These are phyloP conservation scores for Hyphodiscus sp. DNA, from an alignment of 2,329 filamentous ascomycete species.

Conservation along the genomic window DNA sequence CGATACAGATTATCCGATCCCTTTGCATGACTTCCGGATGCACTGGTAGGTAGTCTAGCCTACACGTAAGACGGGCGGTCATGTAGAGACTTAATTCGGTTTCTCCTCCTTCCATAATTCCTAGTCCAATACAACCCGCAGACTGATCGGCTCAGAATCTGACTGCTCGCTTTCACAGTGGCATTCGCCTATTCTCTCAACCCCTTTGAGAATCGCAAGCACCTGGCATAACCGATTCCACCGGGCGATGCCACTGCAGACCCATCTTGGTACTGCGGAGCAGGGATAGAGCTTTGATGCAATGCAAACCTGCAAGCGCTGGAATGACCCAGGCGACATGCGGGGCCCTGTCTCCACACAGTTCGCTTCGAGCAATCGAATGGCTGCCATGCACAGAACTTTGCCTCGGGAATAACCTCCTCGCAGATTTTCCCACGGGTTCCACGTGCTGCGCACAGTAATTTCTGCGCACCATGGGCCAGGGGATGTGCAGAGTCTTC, in stretches of 20 bases:
- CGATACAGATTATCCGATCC: too few relatives aligned
- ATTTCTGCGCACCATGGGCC: background rate
- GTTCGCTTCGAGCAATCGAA: background rate
- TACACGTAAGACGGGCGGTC: too few relatives aligned
- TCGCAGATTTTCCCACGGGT: background rate
- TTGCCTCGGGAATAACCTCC: background rate
- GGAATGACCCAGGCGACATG: background rate
- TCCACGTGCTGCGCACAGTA: background rate
- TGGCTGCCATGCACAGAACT: background rate
- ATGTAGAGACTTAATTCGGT: too few relatives aligned
- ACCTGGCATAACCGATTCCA: background rate
- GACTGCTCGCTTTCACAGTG: background rate
- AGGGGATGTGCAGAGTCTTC: background rate
- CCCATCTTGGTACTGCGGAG: background rate
- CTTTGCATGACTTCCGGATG: too few relatives aligned
- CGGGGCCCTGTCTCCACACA: background rate
- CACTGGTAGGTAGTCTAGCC: too few relatives aligned
- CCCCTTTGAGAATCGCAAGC: background rate
- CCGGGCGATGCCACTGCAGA: background rate
- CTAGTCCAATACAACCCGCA: background rate
- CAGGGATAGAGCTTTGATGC: background rate
- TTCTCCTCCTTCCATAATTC: too few relatives aligned
- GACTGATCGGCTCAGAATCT: background rate
- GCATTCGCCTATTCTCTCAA: background rate
- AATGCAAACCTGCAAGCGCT: background rate